phyloP scores from a whole-genome alignment of 106 monocot genomes.

The Vanilla planifolia region DNA sequence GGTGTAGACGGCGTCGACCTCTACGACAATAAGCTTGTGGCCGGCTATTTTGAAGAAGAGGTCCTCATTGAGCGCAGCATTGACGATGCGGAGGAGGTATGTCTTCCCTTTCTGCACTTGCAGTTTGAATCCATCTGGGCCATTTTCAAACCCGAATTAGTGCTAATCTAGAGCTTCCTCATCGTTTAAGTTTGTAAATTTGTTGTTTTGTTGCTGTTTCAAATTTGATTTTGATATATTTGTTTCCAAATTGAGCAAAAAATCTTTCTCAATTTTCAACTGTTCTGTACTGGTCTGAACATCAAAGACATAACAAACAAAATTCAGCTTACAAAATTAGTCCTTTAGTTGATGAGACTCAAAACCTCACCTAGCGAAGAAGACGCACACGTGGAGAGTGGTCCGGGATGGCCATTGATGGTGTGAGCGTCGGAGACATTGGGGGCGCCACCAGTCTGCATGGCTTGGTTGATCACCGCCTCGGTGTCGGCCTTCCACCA shows the following conservation, averaged over 20 bases:
- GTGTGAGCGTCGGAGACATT: constrained; percentile 39
- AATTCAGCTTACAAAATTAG: no score
- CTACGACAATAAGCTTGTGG: constrained; percentile 34
- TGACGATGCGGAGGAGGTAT: constrained; percentile 39
- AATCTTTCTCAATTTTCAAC: no score
- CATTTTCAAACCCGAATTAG: not conserved
- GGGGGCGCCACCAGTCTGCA: constrained; percentile 19
- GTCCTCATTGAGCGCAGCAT: constrained; percentile 43
- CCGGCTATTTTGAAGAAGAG: constrained; percentile 43
- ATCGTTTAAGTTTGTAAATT: not conserved
- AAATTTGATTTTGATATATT: no score
- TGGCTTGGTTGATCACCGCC: constrained; percentile 30
- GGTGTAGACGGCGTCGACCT: constrained; percentile 46
- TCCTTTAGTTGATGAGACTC: no score
- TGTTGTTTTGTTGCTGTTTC: no score
- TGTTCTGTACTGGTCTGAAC: no score
- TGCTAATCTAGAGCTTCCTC: not conserved
- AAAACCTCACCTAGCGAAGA: constrained; percentile 9
- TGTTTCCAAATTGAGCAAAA: no score
- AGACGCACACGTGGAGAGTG: constrained; percentile 15
- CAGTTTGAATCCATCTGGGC: constrained; percentile 29
- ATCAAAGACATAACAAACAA: no score
- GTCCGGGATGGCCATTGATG: constrained; percentile 37
- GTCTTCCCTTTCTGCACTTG: constrained; percentile 26
- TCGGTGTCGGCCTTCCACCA: constrained; percentile 48